Conservation (phyloP, 1,284 basidiomycete species). For the Puccinia sorghi region DNA sequence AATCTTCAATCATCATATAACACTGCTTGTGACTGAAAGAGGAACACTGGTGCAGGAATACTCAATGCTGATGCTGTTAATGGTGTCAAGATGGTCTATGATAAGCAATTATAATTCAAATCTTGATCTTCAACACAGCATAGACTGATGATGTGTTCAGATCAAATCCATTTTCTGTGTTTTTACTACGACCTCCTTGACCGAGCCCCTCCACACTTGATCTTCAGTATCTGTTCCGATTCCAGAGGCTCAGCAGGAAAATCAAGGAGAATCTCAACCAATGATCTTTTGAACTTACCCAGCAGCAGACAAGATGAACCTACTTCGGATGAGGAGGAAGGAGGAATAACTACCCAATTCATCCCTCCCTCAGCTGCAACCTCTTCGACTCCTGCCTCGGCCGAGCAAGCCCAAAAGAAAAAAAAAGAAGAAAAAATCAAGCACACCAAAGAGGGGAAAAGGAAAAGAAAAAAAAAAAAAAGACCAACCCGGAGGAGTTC, state of each 20-base stretch:
- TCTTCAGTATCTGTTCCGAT: background rate
- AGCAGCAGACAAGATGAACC: background rate
- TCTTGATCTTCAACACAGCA: background rate
- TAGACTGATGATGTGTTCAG: background rate
- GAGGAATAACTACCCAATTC: background rate
- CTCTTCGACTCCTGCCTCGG: background rate
- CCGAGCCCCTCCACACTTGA: background rate
- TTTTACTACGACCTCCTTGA: conserved; percentile 14
- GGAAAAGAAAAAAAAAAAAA: conserved; percentile 1
- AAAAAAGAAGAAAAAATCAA: background rate
- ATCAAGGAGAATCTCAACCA: background rate
- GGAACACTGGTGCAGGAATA: background rate
- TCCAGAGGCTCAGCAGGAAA: background rate
- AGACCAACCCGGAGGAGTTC: background rate
- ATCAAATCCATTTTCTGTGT: conserved; percentile 7
- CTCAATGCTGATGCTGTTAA: conserved; percentile 9
- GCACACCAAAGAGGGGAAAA: background rate
- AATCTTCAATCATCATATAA: conserved; percentile 8
- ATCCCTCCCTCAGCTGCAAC: background rate
- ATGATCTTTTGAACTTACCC: background rate
- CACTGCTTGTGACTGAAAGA: background rate
- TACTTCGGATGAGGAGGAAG: background rate
- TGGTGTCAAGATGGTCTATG: background rate
- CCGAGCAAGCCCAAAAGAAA: background rate
- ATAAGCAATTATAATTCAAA: background rate